Percentiles rank a stretch among this genome's conserved stretches.
These are phyloP conservation scores for Phytophthora pini DNA, from an alignment of 352 stramenopile genomes.

Conservation along the genomic window DNA sequence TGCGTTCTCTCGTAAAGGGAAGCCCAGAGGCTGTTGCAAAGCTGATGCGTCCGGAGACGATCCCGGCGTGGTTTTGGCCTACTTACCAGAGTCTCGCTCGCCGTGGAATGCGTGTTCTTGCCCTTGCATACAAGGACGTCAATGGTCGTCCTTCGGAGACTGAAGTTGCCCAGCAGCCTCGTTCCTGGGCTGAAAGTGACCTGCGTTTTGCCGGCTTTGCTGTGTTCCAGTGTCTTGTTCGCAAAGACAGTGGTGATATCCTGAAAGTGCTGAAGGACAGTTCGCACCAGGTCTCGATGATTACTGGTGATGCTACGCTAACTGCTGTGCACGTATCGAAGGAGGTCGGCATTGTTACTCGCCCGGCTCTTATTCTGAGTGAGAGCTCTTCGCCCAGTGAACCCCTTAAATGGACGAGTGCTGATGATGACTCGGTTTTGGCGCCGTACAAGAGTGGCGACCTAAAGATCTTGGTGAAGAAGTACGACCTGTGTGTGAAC, in stretches of 20 bases:
- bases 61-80: constrained; percentile 92
- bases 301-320: constrained; percentile 98
- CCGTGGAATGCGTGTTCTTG: constrained; percentile 93
- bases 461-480: constrained; percentile 65
- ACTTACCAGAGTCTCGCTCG: constrained; percentile 88
- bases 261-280: constrained; percentile 93
- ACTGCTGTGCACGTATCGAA: constrained; percentile 97
- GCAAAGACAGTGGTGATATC: constrained; percentile 97
- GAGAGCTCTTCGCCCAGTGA: constrained; percentile 44
- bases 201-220: constrained; percentile 96
- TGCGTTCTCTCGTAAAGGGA: constrained; percentile 96
- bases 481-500: constrained; percentile 89
- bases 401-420: constrained; percentile 81
- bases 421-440: constrained; percentile 74
- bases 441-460: constrained; percentile 74
- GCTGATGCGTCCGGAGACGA: constrained; percentile 80
- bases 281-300: constrained; percentile 97
- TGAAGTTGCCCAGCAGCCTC: constrained; percentile 83
- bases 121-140: constrained; percentile 96
- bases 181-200: constrained; percentile 92
- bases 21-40: constrained; percentile 94
- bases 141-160: constrained; percentile 69
- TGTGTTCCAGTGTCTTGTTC: constrained; percentile 90
- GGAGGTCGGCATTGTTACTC: constrained; percentile 94
- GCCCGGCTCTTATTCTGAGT: constrained; percentile 75